Percentiles rank a stretch among this genome's conserved stretches.
Evolutionary conservation across 2,329 filamentous ascomycete species (phyloP).

Genomic region (Amesomyces nigricolor): DNA sequence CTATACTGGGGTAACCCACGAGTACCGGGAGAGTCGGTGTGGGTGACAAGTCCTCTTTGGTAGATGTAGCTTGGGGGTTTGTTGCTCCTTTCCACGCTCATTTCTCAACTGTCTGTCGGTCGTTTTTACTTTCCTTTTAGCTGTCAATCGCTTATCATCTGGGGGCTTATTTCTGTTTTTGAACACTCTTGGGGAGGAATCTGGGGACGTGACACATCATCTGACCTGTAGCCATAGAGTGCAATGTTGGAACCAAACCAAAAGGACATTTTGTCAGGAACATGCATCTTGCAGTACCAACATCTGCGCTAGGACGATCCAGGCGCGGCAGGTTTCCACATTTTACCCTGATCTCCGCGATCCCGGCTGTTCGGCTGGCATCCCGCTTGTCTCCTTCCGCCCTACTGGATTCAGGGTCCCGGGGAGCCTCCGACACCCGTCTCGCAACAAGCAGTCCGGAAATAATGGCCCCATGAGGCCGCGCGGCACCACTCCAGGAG

Average conservation of each 20-base stretch:
- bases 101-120: too few species aligned
- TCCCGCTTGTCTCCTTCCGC: constrained; percentile 27
- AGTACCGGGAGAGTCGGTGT: too few species aligned
- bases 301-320: not conserved
- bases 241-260: not conserved
- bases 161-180: too few species aligned
- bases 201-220: too few species aligned
- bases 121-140: too few species aligned
- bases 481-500: constrained; percentile 4
- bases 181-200: too few species aligned
- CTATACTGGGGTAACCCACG: too few species aligned
- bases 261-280: not conserved
- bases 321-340: not conserved
- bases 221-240: too few species aligned
- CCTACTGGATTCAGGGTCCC: constrained; percentile 24
- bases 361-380: constrained; percentile 23
- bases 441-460: constrained; percentile 18
- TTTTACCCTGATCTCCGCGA: not conserved
- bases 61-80: too few species aligned
- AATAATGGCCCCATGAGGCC: constrained; percentile 15
- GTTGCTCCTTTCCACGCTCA: too few species aligned
- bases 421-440: constrained; percentile 8
- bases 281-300: not conserved
- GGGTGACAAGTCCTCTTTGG: too few species aligned
- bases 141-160: too few species aligned